A percentile compares a stretch with the other conserved stretches of the same genome.
Conservation (phyloP, 2,329 filamentous ascomycete species). For the Cladorrhinum sp. region DNA sequence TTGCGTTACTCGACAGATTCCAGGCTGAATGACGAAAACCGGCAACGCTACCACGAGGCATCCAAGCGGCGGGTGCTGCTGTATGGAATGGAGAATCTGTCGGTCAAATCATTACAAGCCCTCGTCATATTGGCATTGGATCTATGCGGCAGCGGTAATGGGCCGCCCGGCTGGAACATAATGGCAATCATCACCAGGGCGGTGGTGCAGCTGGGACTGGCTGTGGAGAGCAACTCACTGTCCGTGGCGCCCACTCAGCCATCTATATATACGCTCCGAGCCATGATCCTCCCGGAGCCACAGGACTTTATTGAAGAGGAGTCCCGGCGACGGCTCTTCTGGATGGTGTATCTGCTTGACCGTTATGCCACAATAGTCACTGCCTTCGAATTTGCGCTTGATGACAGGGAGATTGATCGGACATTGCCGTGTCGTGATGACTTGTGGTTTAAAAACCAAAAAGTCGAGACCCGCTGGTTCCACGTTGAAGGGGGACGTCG, state of each 20-base stretch:
- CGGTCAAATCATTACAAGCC: slow-evolving; percentile 82
- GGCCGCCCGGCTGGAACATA: slow-evolving; percentile 88
- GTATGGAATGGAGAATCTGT: slow-evolving; percentile 85
- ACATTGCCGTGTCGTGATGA: slow-evolving; percentile 85
- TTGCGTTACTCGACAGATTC: slow-evolving; percentile 78
- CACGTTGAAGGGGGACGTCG: slow-evolving; percentile 44
- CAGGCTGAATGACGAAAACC: slow-evolving; percentile 68
- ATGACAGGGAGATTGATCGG: slow-evolving; percentile 86
- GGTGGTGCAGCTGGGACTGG: slow-evolving; percentile 81
- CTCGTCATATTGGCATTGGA: slow-evolving; percentile 84
- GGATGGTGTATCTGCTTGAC: slow-evolving; percentile 91
- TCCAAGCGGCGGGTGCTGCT: slow-evolving; percentile 85
- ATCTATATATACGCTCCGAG: slow-evolving; percentile 85
- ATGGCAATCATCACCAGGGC: slow-evolving; percentile 85
- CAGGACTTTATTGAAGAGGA: slow-evolving; percentile 89
- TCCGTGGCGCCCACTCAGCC: slow-evolving; percentile 74
- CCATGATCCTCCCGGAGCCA: slow-evolving; percentile 79
- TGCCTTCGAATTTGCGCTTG: slow-evolving; percentile 85
- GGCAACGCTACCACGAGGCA: slow-evolving; percentile 71
- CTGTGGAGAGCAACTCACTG: slow-evolving; percentile 77
- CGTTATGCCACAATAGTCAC: slow-evolving; percentile 88
- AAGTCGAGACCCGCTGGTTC: slow-evolving; percentile 84
- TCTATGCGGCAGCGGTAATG: slow-evolving; percentile 81
- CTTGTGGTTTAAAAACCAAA: slow-evolving; percentile 77
- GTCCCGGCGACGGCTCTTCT: slow-evolving; percentile 78